A percentile compares a stretch with the other conserved stretches of the same genome.
These are phyloP conservation scores for Stagonosporopsis tanaceti DNA, from an alignment of 2,329 filamentous ascomycete species.

Conservation along the genomic window DNA sequence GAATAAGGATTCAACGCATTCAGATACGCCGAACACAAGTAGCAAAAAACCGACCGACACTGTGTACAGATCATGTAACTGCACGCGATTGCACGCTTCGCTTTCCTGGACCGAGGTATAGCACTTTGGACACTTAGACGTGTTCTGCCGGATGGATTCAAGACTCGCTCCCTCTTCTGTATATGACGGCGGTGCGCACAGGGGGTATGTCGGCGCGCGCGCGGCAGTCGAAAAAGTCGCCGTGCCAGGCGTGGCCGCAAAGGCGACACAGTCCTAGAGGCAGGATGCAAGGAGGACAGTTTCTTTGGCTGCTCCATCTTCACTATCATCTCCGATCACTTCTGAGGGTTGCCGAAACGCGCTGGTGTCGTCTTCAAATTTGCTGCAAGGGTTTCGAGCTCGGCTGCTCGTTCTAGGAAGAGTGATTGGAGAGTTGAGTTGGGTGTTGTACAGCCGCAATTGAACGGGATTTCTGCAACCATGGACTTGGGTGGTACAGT, in stretches of 20 bases:
- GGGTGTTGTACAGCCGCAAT: too few relatives aligned
- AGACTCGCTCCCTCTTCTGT: constrained; percentile 4
- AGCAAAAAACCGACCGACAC: constrained; percentile 5
- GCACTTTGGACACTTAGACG: not conserved
- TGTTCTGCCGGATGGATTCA: not conserved
- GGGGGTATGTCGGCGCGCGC: not conserved
- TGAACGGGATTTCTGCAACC: too few relatives aligned
- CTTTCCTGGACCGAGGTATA: constrained; percentile 1
- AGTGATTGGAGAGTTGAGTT: too few relatives aligned
- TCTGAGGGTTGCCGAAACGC: not conserved
- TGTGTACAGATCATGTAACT: constrained; percentile 1
- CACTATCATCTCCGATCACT: not conserved
- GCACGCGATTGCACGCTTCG: constrained; percentile 8
- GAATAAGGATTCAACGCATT: not conserved
- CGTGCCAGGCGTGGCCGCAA: constrained; percentile 4
- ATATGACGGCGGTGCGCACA: not conserved
- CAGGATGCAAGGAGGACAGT: not conserved
- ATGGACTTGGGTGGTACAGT: too few relatives aligned
- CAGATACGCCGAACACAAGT: constrained; percentile 2
- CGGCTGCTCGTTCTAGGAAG: not conserved
- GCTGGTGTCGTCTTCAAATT: not conserved
- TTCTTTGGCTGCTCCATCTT: not conserved
- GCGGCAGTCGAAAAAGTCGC: constrained; percentile 9
- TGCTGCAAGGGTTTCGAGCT: not conserved
- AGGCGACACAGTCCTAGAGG: constrained; percentile 2